These are phyloP conservation scores for Crithidia thermophila DNA, from an alignment of 208 protist genomes.

Conservation along the genomic window DNA sequence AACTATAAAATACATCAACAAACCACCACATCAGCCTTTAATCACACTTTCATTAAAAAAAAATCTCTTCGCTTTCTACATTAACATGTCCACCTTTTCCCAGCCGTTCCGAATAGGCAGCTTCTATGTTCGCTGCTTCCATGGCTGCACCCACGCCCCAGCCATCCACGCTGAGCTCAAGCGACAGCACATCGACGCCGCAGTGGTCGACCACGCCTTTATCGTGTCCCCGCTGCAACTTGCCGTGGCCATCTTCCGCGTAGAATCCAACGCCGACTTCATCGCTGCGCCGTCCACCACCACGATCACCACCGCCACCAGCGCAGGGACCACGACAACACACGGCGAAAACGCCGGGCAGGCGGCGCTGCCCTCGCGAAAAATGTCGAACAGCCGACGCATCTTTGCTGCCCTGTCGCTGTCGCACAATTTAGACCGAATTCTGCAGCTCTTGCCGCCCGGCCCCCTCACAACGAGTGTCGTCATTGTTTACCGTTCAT, in stretches of 20 bases:
- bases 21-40: too few species aligned
- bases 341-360: too few species aligned
- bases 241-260: conserved; percentile 60
- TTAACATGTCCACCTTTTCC: not conserved
- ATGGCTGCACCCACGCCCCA: conserved; percentile 46
- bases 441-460: conserved; percentile 56
- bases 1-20: too few species aligned
- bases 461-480: conserved; percentile 49
- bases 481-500: conserved; percentile 38
- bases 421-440: conserved; percentile 64
- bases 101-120: conserved; percentile 10
- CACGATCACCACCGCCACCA: conserved; percentile 11
- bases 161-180: conserved; percentile 54
- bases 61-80: conserved; percentile 2
- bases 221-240: conserved; percentile 75
- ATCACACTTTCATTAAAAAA: too few species aligned
- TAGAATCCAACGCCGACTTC: conserved; percentile 17
- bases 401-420: conserved; percentile 66
- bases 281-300: not conserved
- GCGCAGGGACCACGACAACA: too few species aligned
- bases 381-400: conserved; percentile 28
- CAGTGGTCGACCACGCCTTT: conserved; percentile 70
- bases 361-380: not conserved
- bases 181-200: conserved; percentile 47
- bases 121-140: conserved; percentile 48